phyloP scores from a whole-genome alignment of 2,329 filamentous ascomycete genomes.

The Coleophoma crateriformis region DNA sequence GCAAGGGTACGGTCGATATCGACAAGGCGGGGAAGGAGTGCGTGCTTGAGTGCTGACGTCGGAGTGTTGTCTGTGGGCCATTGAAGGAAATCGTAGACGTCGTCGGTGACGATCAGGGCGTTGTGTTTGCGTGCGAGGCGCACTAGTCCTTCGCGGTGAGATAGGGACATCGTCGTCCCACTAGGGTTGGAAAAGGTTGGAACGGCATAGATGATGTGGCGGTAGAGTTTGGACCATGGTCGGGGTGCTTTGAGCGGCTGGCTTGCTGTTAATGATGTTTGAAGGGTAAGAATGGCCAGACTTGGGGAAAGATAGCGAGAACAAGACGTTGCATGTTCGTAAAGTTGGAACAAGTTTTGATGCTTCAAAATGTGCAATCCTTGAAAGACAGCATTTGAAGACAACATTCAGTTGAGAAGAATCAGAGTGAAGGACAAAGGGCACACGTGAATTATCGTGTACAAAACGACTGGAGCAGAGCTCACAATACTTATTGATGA shows the following conservation, averaged over 20 bases:
- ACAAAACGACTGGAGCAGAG: too few relatives aligned
- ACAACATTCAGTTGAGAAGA: too few relatives aligned
- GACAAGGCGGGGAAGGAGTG: constrained; percentile 62
- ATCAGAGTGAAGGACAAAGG: too few relatives aligned
- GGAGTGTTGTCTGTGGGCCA: constrained; percentile 48
- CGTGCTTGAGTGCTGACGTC: constrained; percentile 4
- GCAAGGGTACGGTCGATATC: constrained; percentile 71
- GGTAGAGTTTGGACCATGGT: constrained; percentile 71
- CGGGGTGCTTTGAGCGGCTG: constrained; percentile 7
- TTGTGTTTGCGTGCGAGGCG: constrained; percentile 72
- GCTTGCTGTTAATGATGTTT: not conserved
- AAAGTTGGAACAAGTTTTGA: too few relatives aligned
- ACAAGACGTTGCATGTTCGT: too few relatives aligned
- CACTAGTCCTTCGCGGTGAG: constrained; percentile 63
- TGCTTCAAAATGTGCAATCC: too few relatives aligned
- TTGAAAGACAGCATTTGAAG: too few relatives aligned
- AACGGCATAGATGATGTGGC: constrained; percentile 82
- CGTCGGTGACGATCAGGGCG: constrained; percentile 79
- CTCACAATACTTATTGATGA: too few relatives aligned
- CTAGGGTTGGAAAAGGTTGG: constrained; percentile 88
- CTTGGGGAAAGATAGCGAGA: too few relatives aligned
- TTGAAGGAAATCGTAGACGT: constrained; percentile 90
- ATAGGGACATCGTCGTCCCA: constrained; percentile 71
- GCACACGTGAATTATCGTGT: too few relatives aligned
- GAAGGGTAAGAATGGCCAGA: too few relatives aligned